Percentiles rank a stretch among this genome's conserved stretches.
Evolutionary conservation across 345 rosid genomes (phyloP).

Genomic region (Aquilaria malaccensis): DNA sequence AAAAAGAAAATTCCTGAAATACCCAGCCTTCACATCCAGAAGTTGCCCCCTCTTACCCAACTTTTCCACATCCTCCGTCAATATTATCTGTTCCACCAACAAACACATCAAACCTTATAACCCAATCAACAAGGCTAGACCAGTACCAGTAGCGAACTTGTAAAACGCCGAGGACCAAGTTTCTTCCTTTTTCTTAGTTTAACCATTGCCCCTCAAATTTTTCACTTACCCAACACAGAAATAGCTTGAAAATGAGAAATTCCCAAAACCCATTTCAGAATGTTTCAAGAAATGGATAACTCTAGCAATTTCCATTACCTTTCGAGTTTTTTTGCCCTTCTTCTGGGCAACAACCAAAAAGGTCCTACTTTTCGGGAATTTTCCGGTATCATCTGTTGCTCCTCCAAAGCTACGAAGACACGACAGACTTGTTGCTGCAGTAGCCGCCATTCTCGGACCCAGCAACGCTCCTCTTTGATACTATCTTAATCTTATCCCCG

Average conservation of each 20-base stretch:
- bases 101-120: not conserved
- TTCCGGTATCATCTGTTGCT: conserved; percentile 29
- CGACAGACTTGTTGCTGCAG: conserved; percentile 50
- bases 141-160: no score
- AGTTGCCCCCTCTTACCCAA: conserved; percentile 82
- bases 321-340: conserved; percentile 69
- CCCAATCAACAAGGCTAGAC: not conserved
- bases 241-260: not conserved
- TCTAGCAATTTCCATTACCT: conserved; percentile 31
- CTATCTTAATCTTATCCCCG: no score
- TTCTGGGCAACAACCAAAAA: conserved; percentile 52
- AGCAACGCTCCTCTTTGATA: no score
- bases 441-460: conserved; percentile 36
- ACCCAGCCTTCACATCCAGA: conserved; percentile 84
- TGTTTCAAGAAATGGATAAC: conserved; percentile 7
- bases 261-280: not conserved
- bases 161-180: not conserved
- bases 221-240: not conserved
- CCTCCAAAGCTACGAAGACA: conserved; percentile 38
- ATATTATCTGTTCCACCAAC: conserved; percentile 43
- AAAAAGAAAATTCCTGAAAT: conserved; percentile 70
- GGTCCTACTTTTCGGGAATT: conserved; percentile 25
- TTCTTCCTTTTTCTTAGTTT: conserved; percentile 1
- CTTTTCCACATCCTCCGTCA: conserved; percentile 73
- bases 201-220: not conserved